These are phyloP conservation scores for Mycena kentingensis DNA, from an alignment of 768 basidiomycete species.

Conservation along the genomic window DNA sequence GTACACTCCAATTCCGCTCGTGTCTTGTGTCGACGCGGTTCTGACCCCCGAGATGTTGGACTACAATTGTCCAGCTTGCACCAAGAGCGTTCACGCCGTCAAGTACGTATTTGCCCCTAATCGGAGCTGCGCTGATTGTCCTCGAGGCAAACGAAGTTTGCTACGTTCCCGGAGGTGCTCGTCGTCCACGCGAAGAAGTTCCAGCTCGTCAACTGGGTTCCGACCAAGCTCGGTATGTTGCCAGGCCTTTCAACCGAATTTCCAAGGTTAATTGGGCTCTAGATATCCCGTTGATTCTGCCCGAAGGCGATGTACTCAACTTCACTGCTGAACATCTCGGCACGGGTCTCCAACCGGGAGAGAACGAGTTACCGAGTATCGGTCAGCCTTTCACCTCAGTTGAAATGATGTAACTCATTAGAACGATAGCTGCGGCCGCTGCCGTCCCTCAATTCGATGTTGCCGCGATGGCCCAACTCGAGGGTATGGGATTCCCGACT, in stretches of 20 bases:
- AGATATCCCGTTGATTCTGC: constrained; percentile 83
- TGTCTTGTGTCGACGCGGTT: constrained; percentile 60
- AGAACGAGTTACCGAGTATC: constrained; percentile 65
- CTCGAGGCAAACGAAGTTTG: constrained; percentile 71
- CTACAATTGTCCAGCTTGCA: constrained; percentile 79
- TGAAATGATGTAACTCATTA: constrained; percentile 1
- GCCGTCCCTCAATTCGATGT: constrained; percentile 69
- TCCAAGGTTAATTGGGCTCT: not conserved
- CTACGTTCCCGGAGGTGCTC: constrained; percentile 86
- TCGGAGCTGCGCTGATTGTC: not conserved
- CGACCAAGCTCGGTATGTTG: constrained; percentile 81
- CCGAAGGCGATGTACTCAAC: constrained; percentile 54
- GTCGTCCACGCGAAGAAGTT: constrained; percentile 93
- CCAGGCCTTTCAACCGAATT: not conserved
- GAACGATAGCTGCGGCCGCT: constrained; percentile 31
- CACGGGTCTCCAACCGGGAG: constrained; percentile 66
- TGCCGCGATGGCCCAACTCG: constrained; percentile 71
- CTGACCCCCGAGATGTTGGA: constrained; percentile 69
- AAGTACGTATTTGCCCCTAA: constrained; percentile 53
- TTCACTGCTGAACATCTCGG: constrained; percentile 67
- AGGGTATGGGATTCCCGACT: constrained; percentile 89
- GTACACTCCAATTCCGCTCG: constrained; percentile 65
- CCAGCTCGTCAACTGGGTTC: constrained; percentile 95
- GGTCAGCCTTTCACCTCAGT: constrained; percentile 24
- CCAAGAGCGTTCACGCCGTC: constrained; percentile 63